phyloP scores from a whole-genome alignment of 257 asterid genomes.

The Capsicum chinense region DNA sequence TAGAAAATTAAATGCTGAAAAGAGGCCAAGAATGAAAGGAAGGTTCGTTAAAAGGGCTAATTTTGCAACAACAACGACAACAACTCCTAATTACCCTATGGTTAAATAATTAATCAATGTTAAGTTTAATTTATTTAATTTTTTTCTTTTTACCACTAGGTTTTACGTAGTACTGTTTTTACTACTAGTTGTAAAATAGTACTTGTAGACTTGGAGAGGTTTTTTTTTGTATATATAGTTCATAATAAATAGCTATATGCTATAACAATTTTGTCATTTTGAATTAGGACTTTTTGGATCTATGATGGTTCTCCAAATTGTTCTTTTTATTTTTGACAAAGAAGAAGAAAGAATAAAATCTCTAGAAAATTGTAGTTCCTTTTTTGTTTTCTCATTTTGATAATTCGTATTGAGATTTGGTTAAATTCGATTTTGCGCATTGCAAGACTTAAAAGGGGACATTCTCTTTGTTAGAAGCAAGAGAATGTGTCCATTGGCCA shows the following conservation, averaged over 20 bases:
- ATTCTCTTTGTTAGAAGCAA: too few species aligned
- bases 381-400: too few species aligned
- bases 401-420: too few species aligned
- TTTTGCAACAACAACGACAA: conserved; percentile 45
- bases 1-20: conserved; percentile 89
- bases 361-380: not conserved
- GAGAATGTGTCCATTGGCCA: too few species aligned
- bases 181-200: not conserved
- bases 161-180: not conserved
- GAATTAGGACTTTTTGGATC: conserved; percentile 21
- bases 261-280: not conserved
- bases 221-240: conserved; percentile 13
- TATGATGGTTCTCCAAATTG: not conserved
- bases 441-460: too few species aligned
- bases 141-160: not conserved
- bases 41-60: conserved; percentile 82
- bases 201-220: not conserved
- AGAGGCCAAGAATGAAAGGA: conserved; percentile 98
- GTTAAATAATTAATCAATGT: conserved; percentile 42
- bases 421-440: too few species aligned
- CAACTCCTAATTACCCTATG: conserved; percentile 40
- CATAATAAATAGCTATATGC: not conserved
- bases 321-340: not conserved
- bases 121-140: conserved; percentile 23
- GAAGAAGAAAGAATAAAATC: not conserved